Conservation (phyloP, 345 rosid species). For the Dipteronia sinensis region DNA sequence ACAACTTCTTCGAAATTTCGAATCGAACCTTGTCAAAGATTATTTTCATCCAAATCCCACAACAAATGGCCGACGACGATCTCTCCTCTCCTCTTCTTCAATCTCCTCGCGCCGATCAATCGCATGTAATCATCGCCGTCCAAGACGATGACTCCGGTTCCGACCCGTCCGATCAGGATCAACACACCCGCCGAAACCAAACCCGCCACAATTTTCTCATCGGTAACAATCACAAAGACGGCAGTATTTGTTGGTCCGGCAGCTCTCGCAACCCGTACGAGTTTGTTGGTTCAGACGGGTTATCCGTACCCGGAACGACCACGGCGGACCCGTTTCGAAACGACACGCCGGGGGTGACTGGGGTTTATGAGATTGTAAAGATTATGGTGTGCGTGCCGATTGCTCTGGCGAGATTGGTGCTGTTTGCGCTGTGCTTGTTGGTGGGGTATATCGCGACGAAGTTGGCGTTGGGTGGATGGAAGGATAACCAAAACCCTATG, state of each 20-base stretch:
- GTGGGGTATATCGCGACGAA: conserved; percentile 76
- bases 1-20: background rate
- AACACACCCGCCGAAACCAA: conserved; percentile 9
- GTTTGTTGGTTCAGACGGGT: conserved; percentile 56
- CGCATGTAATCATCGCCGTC: conserved; percentile 52
- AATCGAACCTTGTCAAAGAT: conserved; percentile 13
- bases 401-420: conserved; percentile 55
- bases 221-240: background rate
- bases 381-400: conserved; percentile 70
- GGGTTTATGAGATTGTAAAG: conserved; percentile 77
- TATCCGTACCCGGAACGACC: conserved; percentile 47
- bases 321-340: conserved; percentile 82
- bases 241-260: too few species aligned
- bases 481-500: conserved; percentile 83
- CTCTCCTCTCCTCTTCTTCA: conserved; percentile 61
- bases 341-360: conserved; percentile 51
- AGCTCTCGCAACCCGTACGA: conserved; percentile 48
- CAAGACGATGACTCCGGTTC: conserved; percentile 28
- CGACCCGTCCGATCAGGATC: conserved; percentile 13
- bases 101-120: conserved; percentile 40
- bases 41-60: background rate
- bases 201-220: conserved; percentile 7
- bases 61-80: conserved; percentile 57
- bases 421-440: conserved; percentile 63
- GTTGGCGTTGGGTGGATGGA: conserved; percentile 79